phyloP scores from a whole-genome alignment of 176 grass and related monocot species.

The Hyparrhenia diplandra region DNA sequence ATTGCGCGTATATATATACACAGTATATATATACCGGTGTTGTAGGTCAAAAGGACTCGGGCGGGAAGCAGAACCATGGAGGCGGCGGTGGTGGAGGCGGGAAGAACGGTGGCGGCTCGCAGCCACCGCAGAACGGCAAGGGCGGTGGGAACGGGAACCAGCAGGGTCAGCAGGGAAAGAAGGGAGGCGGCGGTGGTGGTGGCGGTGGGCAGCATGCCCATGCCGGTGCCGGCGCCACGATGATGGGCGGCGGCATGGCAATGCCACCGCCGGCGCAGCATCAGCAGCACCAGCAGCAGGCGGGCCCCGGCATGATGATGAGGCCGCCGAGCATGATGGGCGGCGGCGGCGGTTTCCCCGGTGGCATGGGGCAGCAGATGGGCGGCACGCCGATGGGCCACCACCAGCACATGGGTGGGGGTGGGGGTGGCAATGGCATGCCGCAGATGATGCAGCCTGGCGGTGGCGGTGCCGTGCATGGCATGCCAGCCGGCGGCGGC shows the following conservation, averaged over 20 bases:
- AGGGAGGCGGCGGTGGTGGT: conserved; percentile 13
- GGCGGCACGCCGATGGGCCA: conserved; percentile 50
- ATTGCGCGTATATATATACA: too few species aligned
- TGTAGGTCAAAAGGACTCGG: conserved; percentile 52
- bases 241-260: conserved; percentile 25
- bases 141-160: conserved; percentile 33
- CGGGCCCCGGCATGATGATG: conserved; percentile 34
- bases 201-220: background rate
- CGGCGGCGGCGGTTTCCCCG: conserved; percentile 34
- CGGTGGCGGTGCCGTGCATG: conserved; percentile 2
- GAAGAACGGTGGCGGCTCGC: conserved; percentile 28
- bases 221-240: background rate
- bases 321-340: conserved; percentile 38
- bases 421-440: conserved; percentile 10
- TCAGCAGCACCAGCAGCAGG: conserved; percentile 13
- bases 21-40: too few species aligned
- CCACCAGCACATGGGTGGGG: conserved; percentile 17
- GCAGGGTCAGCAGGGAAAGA: conserved; percentile 20
- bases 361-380: conserved; percentile 23
- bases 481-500: too few species aligned
- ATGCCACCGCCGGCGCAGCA: background rate
- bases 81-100: conserved; percentile 37
- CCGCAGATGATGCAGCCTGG: conserved; percentile 10
- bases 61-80: conserved; percentile 52
- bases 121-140: conserved; percentile 41